phyloP scores from a whole-genome alignment of 345 rosid genomes.

The Cardamine resedifolia region DNA sequence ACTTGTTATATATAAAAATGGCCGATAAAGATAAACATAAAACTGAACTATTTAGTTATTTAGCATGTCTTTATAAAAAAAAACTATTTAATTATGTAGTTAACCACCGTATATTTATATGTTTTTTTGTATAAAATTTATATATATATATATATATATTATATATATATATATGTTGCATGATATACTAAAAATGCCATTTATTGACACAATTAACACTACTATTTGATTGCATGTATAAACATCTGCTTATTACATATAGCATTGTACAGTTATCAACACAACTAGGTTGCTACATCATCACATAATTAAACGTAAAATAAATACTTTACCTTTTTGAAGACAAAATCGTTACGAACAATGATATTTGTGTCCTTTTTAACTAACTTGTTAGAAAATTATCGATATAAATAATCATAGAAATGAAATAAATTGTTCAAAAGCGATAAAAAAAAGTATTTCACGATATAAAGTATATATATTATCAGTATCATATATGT shows the following conservation, averaged over 20 bases:
- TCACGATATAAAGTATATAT: conserved; percentile 10
- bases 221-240: not conserved
- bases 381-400: conserved; percentile 3
- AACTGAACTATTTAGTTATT: not conserved
- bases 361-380: not conserved
- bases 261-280: not conserved
- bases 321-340: not conserved
- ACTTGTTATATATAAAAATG: not conserved
- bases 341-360: not conserved
- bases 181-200: not conserved
- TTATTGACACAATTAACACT: not conserved
- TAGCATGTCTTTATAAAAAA: too few species aligned
- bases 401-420: not conserved
- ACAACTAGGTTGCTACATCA: not conserved
- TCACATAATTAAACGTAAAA: not conserved
- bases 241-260: not conserved
- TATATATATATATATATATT: too few species aligned
- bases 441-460: conserved; percentile 9
- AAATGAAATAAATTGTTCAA: not conserved
- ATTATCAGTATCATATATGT: conserved; percentile 11
- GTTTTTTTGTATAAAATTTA: too few species aligned
- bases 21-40: not conserved
- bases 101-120: not conserved
- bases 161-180: not conserved
- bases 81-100: too few species aligned